These are phyloP conservation scores for Saussurea involucrata DNA, from an alignment of 129 eudicot genomes.

Conservation along the genomic window DNA sequence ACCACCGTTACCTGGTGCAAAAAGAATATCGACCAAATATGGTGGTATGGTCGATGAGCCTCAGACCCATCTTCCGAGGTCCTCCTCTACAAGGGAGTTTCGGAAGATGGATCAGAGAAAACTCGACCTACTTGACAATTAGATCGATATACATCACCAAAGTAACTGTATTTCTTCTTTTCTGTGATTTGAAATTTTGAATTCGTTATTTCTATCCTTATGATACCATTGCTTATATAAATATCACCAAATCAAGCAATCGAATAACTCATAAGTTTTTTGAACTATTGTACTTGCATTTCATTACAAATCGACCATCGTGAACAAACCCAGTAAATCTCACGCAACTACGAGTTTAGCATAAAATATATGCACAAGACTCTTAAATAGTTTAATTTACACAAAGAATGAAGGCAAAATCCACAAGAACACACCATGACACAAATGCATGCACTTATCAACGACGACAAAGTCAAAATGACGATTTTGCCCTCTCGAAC, in stretches of 20 bases:
- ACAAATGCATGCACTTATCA: slow-evolving; percentile 11
- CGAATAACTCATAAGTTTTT: background rate
- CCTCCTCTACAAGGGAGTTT: slow-evolving; percentile 45
- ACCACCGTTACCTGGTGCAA: slow-evolving; percentile 37
- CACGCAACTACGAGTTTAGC: background rate
- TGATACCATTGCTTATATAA: background rate
- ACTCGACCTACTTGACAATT: slow-evolving; percentile 13
- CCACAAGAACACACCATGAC: slow-evolving; percentile 32
- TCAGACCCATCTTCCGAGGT: slow-evolving; percentile 36
- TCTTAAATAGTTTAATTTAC: slow-evolving; percentile 33
- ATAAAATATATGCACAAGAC: background rate
- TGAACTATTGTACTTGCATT: background rate
- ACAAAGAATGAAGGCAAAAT: slow-evolving; percentile 41
- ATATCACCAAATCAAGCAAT: background rate
- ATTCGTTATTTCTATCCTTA: background rate
- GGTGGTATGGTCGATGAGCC: slow-evolving; percentile 7
- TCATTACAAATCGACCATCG: background rate
- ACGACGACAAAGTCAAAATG: background rate
- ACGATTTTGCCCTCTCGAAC: slow-evolving; percentile 26
- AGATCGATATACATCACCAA: slow-evolving; percentile 10
- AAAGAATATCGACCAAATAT: slow-evolving; percentile 18
- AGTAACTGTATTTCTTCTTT: background rate
- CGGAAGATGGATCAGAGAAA: slow-evolving; percentile 22
- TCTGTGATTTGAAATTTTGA: background rate
- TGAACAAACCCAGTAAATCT: background rate